Evolutionary conservation across 139 green algal genomes (phyloP), one percentile per base, ranked within the genome.

Genomic region (Closterium sp.): DNA sequence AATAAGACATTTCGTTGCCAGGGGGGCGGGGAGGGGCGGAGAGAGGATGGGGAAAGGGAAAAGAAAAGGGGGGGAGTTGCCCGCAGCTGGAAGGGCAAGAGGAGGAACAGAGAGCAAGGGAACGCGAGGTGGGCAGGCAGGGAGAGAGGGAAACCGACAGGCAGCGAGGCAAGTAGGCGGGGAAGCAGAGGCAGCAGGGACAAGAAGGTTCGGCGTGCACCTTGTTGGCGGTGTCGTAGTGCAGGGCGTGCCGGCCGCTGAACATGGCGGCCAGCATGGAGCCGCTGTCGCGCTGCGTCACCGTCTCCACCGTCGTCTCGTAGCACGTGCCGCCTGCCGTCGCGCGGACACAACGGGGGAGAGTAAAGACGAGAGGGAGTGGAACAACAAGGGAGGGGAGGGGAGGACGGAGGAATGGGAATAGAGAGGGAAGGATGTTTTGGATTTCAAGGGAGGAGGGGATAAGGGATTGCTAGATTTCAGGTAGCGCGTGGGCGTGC

Each of bases 251-350:
- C 3, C 91, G 86, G 27, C 91, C 91, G 29, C 91, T 93, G 38
- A 93, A 93, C 91, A 93, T 93, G 13, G 42, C 86, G 31, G 73
- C 88, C 31, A 93, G 86, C 91, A 93, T 93, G 31, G 91, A 93
- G n/a, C 88, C 87, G 22, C 31, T 38, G 38, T 93, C 91, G 29
- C 91, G 38, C 27, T 91, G 91, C 22, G 84, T 93, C 38, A 93
- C 24, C n/a, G 91, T 93, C 17, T 86, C 86, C 32, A 88, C 28
- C 38, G 88, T 93, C 24, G 91, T 93, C 27, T 29, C 28, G 29
- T 91, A 89, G 28, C 45, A 45, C 28, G 85, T 73, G 28, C 90
- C 90, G 24, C 90, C 90, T 93, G 90, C 29, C 90, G 27, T 38
- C 42, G 45, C 29, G 38, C 28, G 88, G 11, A 89, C n/a, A n/a